Evolutionary conservation across 352 stramenopile genomes (phyloP).

Genomic region (Pythium rishiriense): DNA sequence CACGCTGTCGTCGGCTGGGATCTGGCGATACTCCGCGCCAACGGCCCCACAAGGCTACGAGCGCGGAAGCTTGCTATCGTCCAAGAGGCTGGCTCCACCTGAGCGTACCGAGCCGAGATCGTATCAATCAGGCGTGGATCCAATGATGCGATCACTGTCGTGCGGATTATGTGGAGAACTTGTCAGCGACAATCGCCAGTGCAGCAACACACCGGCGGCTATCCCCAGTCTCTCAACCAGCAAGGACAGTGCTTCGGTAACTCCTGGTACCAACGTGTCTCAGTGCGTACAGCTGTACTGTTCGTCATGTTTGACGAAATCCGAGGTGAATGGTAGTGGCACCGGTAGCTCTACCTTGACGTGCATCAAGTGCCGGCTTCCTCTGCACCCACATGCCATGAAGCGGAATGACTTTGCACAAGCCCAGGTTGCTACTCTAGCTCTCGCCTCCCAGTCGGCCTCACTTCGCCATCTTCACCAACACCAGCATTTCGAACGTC

Average conservation of each 20-base stretch:
- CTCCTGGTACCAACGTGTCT: not conserved
- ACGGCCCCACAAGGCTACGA: not conserved
- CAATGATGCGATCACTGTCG: constrained; percentile 53
- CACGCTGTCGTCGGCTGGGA: not conserved
- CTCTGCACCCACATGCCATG: constrained; percentile 46
- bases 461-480: constrained; percentile 2
- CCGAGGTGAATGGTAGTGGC: constrained; percentile 29
- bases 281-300: constrained; percentile 76
- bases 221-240: not conserved
- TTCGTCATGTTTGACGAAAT: constrained; percentile 47
- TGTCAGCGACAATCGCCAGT: constrained; percentile 76
- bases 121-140: constrained; percentile 41
- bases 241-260: not conserved
- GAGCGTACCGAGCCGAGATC: not conserved
- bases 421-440: constrained; percentile 54
- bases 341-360: constrained; percentile 15
- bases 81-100: not conserved
- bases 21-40: constrained; percentile 23
- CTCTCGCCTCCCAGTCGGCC: constrained; percentile 26
- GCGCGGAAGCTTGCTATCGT: constrained; percentile 1
- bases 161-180: constrained; percentile 79
- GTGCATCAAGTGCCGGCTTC: constrained; percentile 57
- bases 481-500: constrained; percentile 6
- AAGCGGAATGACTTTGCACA: constrained; percentile 63
- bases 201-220: constrained; percentile 21